Evolutionary conservation across 1,284 basidiomycete genomes (phyloP), one percentile per base, ranked within the genome.

Genomic region (Phaffia rhodozyma): DNA sequence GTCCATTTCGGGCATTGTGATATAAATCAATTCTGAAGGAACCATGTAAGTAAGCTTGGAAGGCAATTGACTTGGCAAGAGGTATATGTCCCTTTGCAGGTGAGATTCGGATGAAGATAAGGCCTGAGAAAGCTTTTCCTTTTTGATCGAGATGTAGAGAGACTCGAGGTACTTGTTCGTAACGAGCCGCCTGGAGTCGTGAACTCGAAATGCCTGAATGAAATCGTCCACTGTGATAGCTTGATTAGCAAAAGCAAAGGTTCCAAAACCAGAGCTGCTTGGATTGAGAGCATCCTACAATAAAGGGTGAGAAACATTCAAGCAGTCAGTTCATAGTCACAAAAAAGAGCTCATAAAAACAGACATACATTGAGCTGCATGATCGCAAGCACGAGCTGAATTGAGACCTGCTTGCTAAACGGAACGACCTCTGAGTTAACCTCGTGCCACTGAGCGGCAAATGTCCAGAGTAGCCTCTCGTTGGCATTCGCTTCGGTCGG

Each of bases 371-470:
- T 92, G 60, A 96, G 80, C 71, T 91, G 87, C 67, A 93, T 84
- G 64, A 94, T 84, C 1, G 89, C 86, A 58, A 88, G 82, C 43
- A 91, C 86, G 55, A 97, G 81, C 43, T 85, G 84, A 65, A 82
- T 78, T 1, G 89, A 86, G 59, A 89, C 78, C 67, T 89, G 85
- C 71, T 83, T 84, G 75, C 89, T 86, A 70, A 86, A 91, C 1
- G 86, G 81, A 29, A 91, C 82, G 43, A 82, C 79, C 55, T 81
- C 80, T 20, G 84, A 82, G 72, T 99, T 98, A n/a, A 87, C 86
- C 65, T 87, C 85, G 68, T 89, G 87, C 89, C 92, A 98, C 30
- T 87, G 82, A 67, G 83, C 81, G 7, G 91, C 88, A 72, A 98
- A 93, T 13, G 86, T 83, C 23, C 74, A 68, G 32, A 84, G 74